A percentile compares a stretch with the other conserved stretches of the same genome.
phyloP scores from a whole-genome alignment of 2,329 filamentous ascomycete species.

The Xylaria sp. region DNA sequence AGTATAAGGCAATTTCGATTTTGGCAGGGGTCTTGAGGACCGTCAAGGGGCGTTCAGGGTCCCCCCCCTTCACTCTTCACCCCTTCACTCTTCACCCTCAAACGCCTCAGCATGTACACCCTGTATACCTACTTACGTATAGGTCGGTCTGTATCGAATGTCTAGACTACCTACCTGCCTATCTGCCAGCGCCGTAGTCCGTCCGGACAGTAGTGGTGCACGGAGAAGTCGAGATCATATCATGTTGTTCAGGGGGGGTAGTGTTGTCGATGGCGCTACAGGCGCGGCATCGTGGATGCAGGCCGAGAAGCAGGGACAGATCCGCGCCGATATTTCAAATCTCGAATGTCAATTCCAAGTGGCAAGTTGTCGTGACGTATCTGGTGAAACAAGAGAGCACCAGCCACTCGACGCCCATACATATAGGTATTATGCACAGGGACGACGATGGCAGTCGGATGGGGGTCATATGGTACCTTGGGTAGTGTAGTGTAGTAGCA shows the following conservation, averaged over 20 bases:
- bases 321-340: conserved; percentile 31
- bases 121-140: background rate
- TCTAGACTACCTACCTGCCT: background rate
- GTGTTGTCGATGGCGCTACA: conserved; percentile 7
- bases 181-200: conserved; percentile 1
- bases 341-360: background rate
- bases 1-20: conserved; percentile 15
- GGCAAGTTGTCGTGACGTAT: background rate
- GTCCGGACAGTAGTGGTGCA: background rate
- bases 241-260: conserved; percentile 19
- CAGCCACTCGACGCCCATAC: background rate
- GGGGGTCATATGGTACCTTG: background rate
- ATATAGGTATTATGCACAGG: background rate
- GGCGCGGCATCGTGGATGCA: conserved; percentile 8
- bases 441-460: background rate
- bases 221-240: conserved; percentile 33
- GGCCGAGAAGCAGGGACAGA: conserved; percentile 6
- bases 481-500: background rate
- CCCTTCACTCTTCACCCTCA: background rate
- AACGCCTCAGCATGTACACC: background rate
- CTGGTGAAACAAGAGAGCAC: conserved; percentile 1
- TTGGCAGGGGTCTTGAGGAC: conserved; percentile 12
- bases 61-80: background rate
- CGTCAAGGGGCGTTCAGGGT: conserved; percentile 18
- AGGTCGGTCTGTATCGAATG: conserved; percentile 19